Percentiles rank a stretch among this genome's conserved stretches.
Evolutionary conservation across 768 basidiomycete species (phyloP).

Genomic region (Leccinum broughii): DNA sequence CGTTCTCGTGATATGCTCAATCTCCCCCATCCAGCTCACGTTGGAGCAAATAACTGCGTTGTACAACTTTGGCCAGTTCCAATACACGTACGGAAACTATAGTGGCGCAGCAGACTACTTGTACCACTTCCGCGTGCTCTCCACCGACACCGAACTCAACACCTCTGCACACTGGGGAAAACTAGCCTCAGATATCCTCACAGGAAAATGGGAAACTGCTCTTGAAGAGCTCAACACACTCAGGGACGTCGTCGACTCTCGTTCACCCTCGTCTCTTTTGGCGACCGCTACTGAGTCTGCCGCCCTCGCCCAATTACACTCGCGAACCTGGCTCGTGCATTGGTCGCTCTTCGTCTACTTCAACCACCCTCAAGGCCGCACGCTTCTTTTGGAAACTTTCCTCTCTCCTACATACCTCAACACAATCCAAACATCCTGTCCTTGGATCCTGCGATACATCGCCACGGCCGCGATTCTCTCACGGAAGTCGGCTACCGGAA

Average conservation of each 20-base stretch:
- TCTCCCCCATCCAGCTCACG: slow-evolving; percentile 65
- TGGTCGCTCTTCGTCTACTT: slow-evolving; percentile 99
- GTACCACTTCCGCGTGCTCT: slow-evolving; percentile 97
- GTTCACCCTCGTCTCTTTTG: slow-evolving; percentile 53
- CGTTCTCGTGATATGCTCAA: slow-evolving; percentile 6
- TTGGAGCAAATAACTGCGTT: slow-evolving; percentile 93
- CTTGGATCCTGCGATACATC: slow-evolving; percentile 94
- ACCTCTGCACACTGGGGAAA: slow-evolving; percentile 99
- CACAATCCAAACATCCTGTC: slow-evolving; percentile 94
- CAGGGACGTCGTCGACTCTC: slow-evolving; percentile 88
- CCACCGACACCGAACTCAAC: slow-evolving; percentile 89
- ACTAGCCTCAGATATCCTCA: slow-evolving; percentile 93
- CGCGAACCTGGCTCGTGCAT: slow-evolving; percentile 94
- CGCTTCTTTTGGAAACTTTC: slow-evolving; percentile 94
- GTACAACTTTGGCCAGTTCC: slow-evolving; percentile 98
- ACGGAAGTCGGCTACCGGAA: slow-evolving; percentile 63
- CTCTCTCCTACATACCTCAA: slow-evolving; percentile 96
- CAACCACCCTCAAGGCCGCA: slow-evolving; percentile 91
- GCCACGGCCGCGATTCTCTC: slow-evolving; percentile 91
- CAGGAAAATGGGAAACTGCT: slow-evolving; percentile 93
- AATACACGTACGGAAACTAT: slow-evolving; percentile 98
- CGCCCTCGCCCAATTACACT: slow-evolving; percentile 86
- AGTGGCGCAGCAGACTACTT: slow-evolving; percentile 95
- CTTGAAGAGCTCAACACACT: slow-evolving; percentile 94
- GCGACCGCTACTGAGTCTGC: slow-evolving; percentile 54